A percentile compares a stretch with the other conserved stretches of the same genome.
phyloP scores from a whole-genome alignment of 208 protist species.

The Trypanosoma congolense region DNA sequence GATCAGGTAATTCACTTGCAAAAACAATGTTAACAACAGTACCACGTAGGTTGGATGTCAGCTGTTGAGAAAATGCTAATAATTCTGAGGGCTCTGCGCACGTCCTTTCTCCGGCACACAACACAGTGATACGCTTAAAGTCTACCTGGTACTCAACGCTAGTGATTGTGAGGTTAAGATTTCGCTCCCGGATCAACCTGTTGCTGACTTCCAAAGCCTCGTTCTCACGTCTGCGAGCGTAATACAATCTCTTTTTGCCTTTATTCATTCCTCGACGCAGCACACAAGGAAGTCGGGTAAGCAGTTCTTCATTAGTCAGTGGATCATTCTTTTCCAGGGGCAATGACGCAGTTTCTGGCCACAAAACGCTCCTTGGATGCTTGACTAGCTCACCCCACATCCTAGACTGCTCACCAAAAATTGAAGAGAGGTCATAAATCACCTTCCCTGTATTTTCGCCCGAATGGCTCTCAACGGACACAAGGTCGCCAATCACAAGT shows the following conservation, averaged over 20 bases:
- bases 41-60: constrained; percentile 29
- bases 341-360: constrained; percentile 17
- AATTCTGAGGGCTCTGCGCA: constrained; percentile 31
- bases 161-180: constrained; percentile 25
- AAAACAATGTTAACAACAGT: constrained; percentile 60
- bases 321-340: constrained; percentile 19
- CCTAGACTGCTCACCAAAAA: constrained; percentile 18
- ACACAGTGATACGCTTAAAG: constrained; percentile 56
- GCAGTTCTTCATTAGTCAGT: constrained; percentile 11
- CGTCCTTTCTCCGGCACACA: constrained; percentile 22
- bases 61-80: constrained; percentile 21
- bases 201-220: constrained; percentile 47
- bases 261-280: constrained; percentile 69
- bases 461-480: constrained; percentile 44
- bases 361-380: constrained; percentile 15
- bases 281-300: constrained; percentile 57
- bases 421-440: constrained; percentile 40
- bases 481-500: constrained; percentile 57
- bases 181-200: constrained; percentile 32
- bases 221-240: constrained; percentile 48
- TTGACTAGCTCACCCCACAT: constrained; percentile 3
- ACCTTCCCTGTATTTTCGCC: constrained; percentile 50
- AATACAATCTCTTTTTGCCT: constrained; percentile 74
- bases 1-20: constrained; percentile 25
- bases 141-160: constrained; percentile 74